phyloP scores from a whole-genome alignment of 2,329 filamentous ascomycete genomes.

The Sordariomycetes sp. region DNA sequence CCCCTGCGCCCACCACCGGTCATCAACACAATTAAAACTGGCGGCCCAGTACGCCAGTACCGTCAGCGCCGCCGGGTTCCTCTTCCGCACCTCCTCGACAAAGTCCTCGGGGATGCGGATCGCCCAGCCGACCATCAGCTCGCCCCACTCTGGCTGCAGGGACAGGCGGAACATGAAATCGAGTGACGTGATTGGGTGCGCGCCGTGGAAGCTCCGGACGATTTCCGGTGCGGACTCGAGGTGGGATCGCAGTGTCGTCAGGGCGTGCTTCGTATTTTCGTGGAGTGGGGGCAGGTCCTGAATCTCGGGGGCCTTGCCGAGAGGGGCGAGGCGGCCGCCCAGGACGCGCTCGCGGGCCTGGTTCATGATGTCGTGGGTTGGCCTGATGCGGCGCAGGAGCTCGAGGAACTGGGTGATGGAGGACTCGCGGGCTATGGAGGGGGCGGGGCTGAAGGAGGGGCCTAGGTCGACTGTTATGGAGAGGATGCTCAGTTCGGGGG shows the following conservation, averaged over 20 bases:
- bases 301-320: neutral
- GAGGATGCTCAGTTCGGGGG: slow-evolving; percentile 6
- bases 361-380: neutral
- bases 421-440: neutral
- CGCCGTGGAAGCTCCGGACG: neutral
- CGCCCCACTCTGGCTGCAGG: slow-evolving; percentile 1
- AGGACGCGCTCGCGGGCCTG: neutral
- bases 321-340: neutral
- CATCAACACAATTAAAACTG: slow-evolving; percentile 4
- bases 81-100: slow-evolving; percentile 1
- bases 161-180: slow-evolving; percentile 5
- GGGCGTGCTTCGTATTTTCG: neutral
- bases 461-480: neutral
- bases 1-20: slow-evolving; percentile 8
- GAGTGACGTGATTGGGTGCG: neutral
- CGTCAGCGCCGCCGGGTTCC: slow-evolving; percentile 5
- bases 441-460: neutral
- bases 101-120: slow-evolving; percentile 5
- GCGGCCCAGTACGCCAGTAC: slow-evolving; percentile 7
- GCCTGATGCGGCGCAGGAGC: neutral
- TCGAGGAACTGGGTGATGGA: slow-evolving; percentile 2
- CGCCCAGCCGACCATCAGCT: slow-evolving; percentile 7
- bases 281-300: neutral
- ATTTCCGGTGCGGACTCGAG: neutral
- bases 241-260: neutral